These are phyloP conservation scores for Podaxis rugospora DNA, from an alignment of 768 basidiomycete species.

Conservation along the genomic window DNA sequence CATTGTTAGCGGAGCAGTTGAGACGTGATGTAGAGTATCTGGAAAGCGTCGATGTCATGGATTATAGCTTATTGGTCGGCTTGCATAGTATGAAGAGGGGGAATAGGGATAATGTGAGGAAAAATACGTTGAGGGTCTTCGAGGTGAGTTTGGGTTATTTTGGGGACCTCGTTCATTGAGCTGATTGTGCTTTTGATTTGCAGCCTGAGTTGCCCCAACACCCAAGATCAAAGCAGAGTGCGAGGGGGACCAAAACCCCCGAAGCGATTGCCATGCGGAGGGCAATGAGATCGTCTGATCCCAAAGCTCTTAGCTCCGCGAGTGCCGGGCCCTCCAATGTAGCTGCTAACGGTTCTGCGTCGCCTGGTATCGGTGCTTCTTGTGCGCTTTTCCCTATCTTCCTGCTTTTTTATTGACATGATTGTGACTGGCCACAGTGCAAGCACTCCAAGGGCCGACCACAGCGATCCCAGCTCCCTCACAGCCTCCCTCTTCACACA, in stretches of 20 bases:
- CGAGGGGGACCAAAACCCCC: constrained; percentile 54
- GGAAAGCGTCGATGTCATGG: constrained; percentile 85
- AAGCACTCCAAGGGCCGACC: background rate
- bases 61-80: constrained; percentile 92
- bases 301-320: constrained; percentile 50
- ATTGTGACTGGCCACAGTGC: background rate
- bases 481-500: background rate
- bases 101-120: constrained; percentile 87
- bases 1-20: constrained; percentile 87
- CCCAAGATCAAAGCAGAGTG: constrained; percentile 56
- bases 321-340: background rate
- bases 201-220: constrained; percentile 68
- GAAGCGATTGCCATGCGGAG: constrained; percentile 84
- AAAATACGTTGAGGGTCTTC: constrained; percentile 89
- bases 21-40: constrained; percentile 84
- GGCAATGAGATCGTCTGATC: constrained; percentile 81
- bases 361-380: background rate
- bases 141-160: constrained; percentile 48
- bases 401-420: background rate
- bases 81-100: constrained; percentile 90
- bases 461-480: background rate
- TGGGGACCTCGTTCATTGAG: background rate
- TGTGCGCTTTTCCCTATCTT: background rate
- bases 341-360: background rate
- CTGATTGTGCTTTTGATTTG: background rate